Evolutionary conservation across 495 filamentous ascomycete genomes (phyloP), one percentile per base, ranked within the genome.

Genomic region (Staphylotrichum tortipilum): DNA sequence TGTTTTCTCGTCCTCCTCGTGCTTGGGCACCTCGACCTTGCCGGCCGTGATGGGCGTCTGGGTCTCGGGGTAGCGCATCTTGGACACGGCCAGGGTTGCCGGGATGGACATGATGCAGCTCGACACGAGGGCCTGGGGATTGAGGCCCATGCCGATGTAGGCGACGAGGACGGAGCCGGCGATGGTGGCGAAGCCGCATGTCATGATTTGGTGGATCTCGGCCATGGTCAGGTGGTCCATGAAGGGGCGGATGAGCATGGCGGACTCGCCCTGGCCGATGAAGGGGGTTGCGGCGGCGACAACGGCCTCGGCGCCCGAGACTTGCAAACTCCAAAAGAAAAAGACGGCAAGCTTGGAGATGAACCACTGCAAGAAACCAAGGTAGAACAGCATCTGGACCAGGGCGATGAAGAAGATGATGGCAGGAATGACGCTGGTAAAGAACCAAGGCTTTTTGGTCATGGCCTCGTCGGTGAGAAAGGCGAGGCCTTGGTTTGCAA

Each of bases 231-330:
- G 73, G 63, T 92, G 79, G 6, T 83, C 68, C 39, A 95, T 79
- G 66, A 90, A 95, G 7, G 88, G 88, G 31, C 81, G 80, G 69
- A 95, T 88, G 43, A 95, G 70, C 84, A 95, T 91, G 29, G 86
- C 89, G 7, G 85, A 89, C 73, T 95, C 89, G 54, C 89, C 89
- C 69, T 92, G 89, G 26, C 89, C 89, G 55, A 95, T 90, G 68
- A 95, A 95, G 1, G 89, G 89, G 5, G 89, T 89, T n/a, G 89
- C 89, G 36, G 89, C 85, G 24, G 89, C 89, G 23, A 95, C 89
- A 24, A 95, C 85, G 19, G 89, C 88, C 62, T 95, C 89, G 38
- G 86, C 88, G 34, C 89, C 89, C n/a, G 88, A 92, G n/a, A 94
- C 86, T 8, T 79, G 74, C 75, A 95, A 82, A 36, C 68, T 73